A percentile compares a stretch with the other conserved stretches of the same genome.
These are phyloP conservation scores for Candida palmyrensis DNA, from an alignment of 805 yeast genomes.

Conservation along the genomic window DNA sequence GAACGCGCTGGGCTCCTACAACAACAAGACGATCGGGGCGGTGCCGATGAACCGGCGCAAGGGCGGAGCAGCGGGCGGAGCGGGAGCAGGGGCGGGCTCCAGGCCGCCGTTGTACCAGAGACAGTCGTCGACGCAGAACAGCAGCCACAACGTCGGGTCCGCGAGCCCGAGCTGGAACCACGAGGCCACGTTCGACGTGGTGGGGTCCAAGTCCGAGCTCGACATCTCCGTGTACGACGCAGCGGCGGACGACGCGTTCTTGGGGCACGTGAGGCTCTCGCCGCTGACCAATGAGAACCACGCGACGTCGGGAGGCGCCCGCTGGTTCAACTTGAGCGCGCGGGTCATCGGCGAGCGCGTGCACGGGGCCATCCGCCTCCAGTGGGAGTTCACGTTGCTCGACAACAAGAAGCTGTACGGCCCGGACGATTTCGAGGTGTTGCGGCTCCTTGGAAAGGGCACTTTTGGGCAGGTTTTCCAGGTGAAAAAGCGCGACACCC, in stretches of 20 bases:
- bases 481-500: conserved; percentile 85
- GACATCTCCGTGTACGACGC: conserved; percentile 92
- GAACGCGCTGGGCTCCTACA: conserved; percentile 58
- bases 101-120: conserved; percentile 35
- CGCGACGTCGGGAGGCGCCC: conserved; percentile 34
- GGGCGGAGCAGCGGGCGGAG: conserved; percentile 1
- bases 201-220: conserved; percentile 76
- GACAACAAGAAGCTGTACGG: conserved; percentile 77
- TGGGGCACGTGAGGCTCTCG: conserved; percentile 75
- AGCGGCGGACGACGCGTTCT: conserved; percentile 70
- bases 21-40: conserved; percentile 3
- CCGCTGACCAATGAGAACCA: conserved; percentile 45
- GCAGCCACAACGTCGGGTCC: conserved; percentile 19
- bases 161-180: conserved; percentile 86
- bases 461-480: conserved; percentile 98
- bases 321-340: conserved; percentile 72
- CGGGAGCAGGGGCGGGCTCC: conserved; percentile 8
- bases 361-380: conserved; percentile 71
- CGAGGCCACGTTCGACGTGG: conserved; percentile 87
- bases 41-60: not conserved
- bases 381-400: conserved; percentile 61
- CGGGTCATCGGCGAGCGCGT: conserved; percentile 74
- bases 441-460: conserved; percentile 89
- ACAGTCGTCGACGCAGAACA: conserved; percentile 33
- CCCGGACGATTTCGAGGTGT: conserved; percentile 90